These are phyloP conservation scores for Schizosaccharomyces cryophilus DNA, from an alignment of 805 yeast genomes.

Conservation along the genomic window DNA sequence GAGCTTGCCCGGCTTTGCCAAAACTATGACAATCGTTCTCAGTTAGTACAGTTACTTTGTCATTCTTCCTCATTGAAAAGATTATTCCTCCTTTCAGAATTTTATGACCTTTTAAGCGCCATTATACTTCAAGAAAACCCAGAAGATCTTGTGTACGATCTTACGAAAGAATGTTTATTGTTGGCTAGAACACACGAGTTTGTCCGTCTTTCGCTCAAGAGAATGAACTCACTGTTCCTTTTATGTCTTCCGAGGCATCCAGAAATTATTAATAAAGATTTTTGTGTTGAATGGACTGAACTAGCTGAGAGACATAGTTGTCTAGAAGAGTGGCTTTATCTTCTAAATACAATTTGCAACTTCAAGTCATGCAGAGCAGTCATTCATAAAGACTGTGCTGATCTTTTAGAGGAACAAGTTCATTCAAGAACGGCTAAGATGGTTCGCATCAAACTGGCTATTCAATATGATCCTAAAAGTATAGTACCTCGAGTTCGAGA, in stretches of 20 bases:
- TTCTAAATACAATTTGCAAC: not conserved
- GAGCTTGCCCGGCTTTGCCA: not conserved
- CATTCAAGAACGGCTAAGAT: not conserved
- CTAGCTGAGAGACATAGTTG: not conserved
- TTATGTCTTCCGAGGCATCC: not conserved
- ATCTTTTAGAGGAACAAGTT: not conserved
- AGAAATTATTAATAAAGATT: not conserved
- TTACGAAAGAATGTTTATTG: not conserved
- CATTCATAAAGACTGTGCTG: not conserved
- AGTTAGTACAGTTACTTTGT: not conserved
- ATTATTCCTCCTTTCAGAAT: no score
- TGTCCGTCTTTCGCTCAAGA: not conserved
- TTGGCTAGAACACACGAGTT: not conserved
- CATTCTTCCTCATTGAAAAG: no score
- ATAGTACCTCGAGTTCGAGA: not conserved
- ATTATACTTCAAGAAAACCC: not conserved
- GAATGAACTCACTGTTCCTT: not conserved
- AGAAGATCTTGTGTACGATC: not conserved
- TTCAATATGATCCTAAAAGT: not conserved
- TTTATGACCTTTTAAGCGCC: not conserved
- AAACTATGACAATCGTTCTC: not conserved
- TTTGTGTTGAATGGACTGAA: not conserved
- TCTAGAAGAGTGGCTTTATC: not conserved
- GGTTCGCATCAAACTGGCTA: not conserved
- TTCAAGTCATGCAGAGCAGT: not conserved